Base-by-base conservation (phyloP, 176 grass and related monocot species). In the Rhynchospora pubera region DNA sequence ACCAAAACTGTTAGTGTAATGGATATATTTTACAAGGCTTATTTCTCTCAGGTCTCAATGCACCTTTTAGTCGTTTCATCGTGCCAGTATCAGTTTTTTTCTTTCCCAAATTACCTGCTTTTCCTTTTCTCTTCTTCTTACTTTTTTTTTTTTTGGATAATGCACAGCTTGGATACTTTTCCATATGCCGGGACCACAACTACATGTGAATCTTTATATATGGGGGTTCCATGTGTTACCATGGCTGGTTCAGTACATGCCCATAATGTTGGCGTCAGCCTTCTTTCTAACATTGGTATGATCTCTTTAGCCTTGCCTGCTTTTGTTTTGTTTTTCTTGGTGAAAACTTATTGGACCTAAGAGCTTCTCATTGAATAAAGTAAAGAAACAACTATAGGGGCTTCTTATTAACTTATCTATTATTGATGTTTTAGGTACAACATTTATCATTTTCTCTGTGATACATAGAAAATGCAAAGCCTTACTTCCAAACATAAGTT, bases 151-250 rank as follows among this genome's bases (percentile, higher is more conserved):
- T 26, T 55, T 8, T 30, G 24, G 26, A 42, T 58, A 64, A 67
- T 72, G 83, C 85, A 99, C 85, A 99, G 96, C 86, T 89, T 99
- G 86, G 96, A 99, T 89, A 99, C 96, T 21, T 99, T 99, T 93
- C 93, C 93, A 2, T 99, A 99, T 85, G 92, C 96, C 79, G 96
- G 96, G 82, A 99, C 96, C 78, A 99, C 96, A 30, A 99, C 96
- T 4, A 99, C 96, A 52, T 99, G 93, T 12, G 96, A 99, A 83
- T 99, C 96, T 52, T 87, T 99, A 53, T 99, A 84, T 84, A 99
- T 99, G 96, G 96, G 96, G 11, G 96, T 99, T 88, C 96, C 96
- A 78, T 99, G 93, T 91, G 89, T 99, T 82, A 91, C 96, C 78
- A 99, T 99, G 96, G 96, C 91, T 64, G 96, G 96, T 83, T 85